Conservation (phyloP, 108 stramenopile genomes). For the Aurantiochytrium sp. region DNA sequence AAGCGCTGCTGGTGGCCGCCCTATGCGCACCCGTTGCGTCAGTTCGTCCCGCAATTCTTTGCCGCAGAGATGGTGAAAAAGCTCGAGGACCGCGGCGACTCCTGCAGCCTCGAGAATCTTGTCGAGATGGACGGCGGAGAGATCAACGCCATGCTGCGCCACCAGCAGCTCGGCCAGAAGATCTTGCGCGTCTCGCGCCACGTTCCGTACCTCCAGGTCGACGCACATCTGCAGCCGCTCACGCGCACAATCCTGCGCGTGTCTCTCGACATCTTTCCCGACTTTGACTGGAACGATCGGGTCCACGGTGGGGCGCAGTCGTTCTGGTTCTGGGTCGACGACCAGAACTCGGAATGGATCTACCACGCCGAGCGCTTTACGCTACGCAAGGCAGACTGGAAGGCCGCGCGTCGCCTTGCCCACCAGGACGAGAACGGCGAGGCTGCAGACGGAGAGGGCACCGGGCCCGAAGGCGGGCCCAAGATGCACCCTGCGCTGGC, state of each 20-base stretch:
- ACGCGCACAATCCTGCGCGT: conserved; percentile 72
- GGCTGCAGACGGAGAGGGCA: no score
- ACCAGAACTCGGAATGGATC: conserved; percentile 71
- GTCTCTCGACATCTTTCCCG: conserved; percentile 61
- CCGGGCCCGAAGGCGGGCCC: no score
- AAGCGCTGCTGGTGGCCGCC: conserved; percentile 80
- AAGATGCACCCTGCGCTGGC: conserved; percentile 51
- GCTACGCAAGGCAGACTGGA: background rate
- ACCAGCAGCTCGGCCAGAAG: conserved; percentile 55
- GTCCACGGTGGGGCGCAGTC: conserved; percentile 77
- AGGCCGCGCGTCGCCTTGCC: conserved; percentile 2
- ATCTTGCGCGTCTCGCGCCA: conserved; percentile 66
- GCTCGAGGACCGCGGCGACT: conserved; percentile 61
- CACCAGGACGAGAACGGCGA: background rate
- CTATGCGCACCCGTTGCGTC: conserved; percentile 82
- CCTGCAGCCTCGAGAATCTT: conserved; percentile 40
- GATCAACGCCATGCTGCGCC: conserved; percentile 72
- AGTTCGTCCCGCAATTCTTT: conserved; percentile 74
- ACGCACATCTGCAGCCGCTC: conserved; percentile 80
- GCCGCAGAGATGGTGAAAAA: conserved; percentile 60
- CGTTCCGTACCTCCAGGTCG: conserved; percentile 73
- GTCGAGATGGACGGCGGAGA: conserved; percentile 87
- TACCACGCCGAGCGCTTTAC: conserved; percentile 53
- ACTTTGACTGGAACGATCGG: conserved; percentile 77
- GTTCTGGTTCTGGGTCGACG: conserved; percentile 96